Evolutionary conservation across 495 filamentous ascomycete genomes (phyloP).

Genomic region (Sordaria brevicollis): DNA sequence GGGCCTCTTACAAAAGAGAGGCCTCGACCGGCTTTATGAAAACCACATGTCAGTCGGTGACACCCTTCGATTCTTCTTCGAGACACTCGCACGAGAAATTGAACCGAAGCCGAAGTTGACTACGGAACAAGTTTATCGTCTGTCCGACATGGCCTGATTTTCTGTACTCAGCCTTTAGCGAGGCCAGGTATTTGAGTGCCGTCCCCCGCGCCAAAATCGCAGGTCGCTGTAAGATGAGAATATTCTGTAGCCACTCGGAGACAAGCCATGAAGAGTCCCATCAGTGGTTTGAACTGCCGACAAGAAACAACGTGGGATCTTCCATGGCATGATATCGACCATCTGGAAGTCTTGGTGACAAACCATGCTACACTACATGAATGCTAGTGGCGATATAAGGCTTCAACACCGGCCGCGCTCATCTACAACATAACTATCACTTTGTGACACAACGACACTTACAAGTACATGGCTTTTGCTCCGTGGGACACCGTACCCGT

Average conservation of each 20-base stretch:
- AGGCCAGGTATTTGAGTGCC: background rate
- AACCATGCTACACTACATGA: background rate
- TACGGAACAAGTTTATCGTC: background rate
- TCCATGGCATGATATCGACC: background rate
- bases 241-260: background rate
- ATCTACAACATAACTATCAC: background rate
- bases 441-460: background rate
- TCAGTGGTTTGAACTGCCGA: background rate
- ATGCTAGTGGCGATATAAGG: background rate
- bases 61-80: background rate
- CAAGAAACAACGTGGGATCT: background rate
- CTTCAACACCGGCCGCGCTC: background rate
- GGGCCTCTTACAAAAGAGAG: background rate
- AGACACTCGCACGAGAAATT: background rate
- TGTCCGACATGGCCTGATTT: background rate
- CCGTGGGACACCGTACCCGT: background rate
- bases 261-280: background rate
- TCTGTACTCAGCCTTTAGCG: background rate
- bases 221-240: background rate
- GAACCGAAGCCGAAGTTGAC: background rate
- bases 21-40: background rate
- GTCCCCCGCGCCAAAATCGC: background rate
- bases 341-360: background rate
- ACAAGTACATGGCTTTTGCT: background rate
- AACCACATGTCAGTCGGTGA: background rate